These are phyloP conservation scores for Calonectria fujianensis DNA, from an alignment of 2,329 filamentous ascomycete species.

Conservation along the genomic window DNA sequence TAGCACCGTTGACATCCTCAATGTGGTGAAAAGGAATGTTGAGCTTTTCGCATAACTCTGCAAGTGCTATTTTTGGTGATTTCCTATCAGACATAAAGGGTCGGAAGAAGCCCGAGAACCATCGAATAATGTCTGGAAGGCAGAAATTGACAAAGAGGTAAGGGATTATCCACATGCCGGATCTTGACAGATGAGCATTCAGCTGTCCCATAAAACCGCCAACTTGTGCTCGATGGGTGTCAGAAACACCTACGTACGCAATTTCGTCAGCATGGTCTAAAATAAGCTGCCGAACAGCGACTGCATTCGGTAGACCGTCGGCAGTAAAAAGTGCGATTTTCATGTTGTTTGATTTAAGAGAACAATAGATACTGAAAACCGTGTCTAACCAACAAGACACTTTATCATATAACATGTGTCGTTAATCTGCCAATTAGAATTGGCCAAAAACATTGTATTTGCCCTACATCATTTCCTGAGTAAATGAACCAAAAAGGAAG, in stretches of 20 bases:
- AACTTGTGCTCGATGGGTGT: background rate
- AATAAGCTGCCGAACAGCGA: background rate
- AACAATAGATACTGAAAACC: background rate
- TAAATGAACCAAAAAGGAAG: background rate
- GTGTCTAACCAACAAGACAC: background rate
- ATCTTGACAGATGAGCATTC: background rate
- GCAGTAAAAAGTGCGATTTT: background rate
- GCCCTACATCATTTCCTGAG: background rate
- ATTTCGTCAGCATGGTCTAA: conserved; percentile 1
- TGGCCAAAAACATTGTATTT: background rate
- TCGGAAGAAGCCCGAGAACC: background rate
- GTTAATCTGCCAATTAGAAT: background rate
- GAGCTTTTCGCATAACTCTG: background rate
- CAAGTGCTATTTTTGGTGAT: background rate
- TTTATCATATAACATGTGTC: background rate
- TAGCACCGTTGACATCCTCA: background rate
- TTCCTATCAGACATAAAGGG: background rate
- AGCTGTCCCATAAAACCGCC: background rate
- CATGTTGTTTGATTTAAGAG: background rate
- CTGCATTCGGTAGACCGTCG: background rate
- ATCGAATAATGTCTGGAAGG: background rate
- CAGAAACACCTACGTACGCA: background rate
- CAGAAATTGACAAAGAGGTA: conserved; percentile 1
- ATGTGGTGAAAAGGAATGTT: background rate
- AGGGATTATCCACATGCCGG: background rate